Conservation (phyloP, 306 rosid species). For the Vicia faba region DNA sequence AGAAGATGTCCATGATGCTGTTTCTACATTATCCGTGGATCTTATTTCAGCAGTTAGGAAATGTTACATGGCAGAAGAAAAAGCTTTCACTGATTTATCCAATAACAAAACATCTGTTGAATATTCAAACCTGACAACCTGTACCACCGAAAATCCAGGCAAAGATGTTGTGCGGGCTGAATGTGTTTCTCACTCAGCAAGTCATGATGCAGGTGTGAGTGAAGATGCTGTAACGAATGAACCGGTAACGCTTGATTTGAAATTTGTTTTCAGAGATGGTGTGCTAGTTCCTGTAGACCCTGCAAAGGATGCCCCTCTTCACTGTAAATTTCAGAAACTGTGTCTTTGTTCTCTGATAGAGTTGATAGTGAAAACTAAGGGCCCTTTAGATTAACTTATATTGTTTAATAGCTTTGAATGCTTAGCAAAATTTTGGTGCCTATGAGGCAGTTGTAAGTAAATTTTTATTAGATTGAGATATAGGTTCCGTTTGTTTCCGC, state of each 20-base stretch:
- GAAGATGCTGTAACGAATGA: slow-evolving; percentile 29
- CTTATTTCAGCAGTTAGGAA: slow-evolving; percentile 68
- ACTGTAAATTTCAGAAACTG: slow-evolving; percentile 83
- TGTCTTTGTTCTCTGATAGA: slow-evolving; percentile 85
- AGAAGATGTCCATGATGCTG: slow-evolving; percentile 79
- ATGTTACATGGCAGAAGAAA: slow-evolving; percentile 43
- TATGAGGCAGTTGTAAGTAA: slow-evolving; percentile 51
- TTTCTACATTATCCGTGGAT: slow-evolving; percentile 68
- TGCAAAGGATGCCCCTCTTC: slow-evolving; percentile 56
- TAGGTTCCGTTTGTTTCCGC: too few relatives aligned
- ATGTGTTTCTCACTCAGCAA: slow-evolving; percentile 66
- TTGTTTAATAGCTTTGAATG: slow-evolving; percentile 54
- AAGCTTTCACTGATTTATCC: slow-evolving; percentile 35
- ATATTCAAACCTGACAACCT: slow-evolving; percentile 34
- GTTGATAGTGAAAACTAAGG: slow-evolving; percentile 58
- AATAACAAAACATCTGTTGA: slow-evolving; percentile 35
- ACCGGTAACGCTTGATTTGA: slow-evolving; percentile 45
- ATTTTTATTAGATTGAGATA: slow-evolving; percentile 43
- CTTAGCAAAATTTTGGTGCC: slow-evolving; percentile 55
- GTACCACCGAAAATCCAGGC: slow-evolving; percentile 42
- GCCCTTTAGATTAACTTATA: slow-evolving; percentile 56
- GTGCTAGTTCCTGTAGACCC: slow-evolving; percentile 64
- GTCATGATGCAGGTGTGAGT: slow-evolving; percentile 34
- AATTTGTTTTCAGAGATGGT: slow-evolving; percentile 81
- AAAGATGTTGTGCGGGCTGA: slow-evolving; percentile 46